Evolutionary conservation across 108 stramenopile species (phyloP).

Genomic region (Nitzschia putrida): DNA sequence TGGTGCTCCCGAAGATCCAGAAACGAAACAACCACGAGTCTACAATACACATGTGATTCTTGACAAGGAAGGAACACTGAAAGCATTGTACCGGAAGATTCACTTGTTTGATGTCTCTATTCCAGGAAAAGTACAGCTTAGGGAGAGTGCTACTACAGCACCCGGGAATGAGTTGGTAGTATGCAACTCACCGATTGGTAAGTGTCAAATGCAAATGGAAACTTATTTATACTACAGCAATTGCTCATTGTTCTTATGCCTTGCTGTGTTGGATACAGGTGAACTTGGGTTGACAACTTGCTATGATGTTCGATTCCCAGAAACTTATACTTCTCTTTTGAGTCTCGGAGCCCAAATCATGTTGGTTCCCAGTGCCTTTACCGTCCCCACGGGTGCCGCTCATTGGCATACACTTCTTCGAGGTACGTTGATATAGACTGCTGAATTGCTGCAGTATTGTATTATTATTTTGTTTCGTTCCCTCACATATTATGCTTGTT

Average conservation of each 20-base stretch:
- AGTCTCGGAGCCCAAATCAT: conserved; percentile 76
- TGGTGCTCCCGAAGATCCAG: conserved; percentile 38
- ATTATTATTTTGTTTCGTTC: conserved; percentile 8
- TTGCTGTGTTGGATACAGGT: conserved; percentile 12
- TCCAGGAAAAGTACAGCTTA: conserved; percentile 68
- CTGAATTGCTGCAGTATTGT: conserved; percentile 9
- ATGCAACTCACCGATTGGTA: conserved; percentile 85
- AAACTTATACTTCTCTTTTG: conserved; percentile 73
- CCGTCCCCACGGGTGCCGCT: conserved; percentile 92
- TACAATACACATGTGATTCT: conserved; percentile 96
- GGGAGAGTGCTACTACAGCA: conserved; percentile 79
- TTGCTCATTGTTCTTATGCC: not conserved
- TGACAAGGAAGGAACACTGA: conserved; percentile 63
- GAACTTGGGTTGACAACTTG: conserved; percentile 89
- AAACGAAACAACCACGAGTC: conserved; percentile 47
- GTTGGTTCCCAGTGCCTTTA: conserved; percentile 93
- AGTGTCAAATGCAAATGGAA: not conserved
- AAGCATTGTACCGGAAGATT: conserved; percentile 82
- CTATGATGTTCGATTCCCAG: conserved; percentile 96
- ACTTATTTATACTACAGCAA: not conserved
- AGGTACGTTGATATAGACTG: conserved; percentile 42
- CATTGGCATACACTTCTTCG: conserved; percentile 94
- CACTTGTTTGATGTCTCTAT: conserved; percentile 95
- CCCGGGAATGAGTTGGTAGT: conserved; percentile 80
- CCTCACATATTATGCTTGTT: conserved; percentile 5